phyloP scores from a whole-genome alignment of 2,329 filamentous ascomycete species.

The Chalaropsis ovoidea region DNA sequence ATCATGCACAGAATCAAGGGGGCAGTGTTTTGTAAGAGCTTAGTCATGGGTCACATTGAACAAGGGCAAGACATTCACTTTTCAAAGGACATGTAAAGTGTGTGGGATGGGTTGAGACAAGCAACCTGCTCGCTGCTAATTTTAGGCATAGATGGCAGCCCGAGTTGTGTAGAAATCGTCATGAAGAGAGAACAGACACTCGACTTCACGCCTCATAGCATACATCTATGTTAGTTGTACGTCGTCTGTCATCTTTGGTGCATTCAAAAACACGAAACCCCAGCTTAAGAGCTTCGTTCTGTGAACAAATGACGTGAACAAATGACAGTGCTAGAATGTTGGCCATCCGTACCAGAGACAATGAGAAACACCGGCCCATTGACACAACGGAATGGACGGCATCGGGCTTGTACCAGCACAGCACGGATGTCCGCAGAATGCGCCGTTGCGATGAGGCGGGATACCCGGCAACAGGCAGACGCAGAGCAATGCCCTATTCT shows the following conservation, averaged over 20 bases:
- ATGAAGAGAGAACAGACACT: no score
- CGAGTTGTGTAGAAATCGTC: no score
- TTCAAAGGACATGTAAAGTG: no score
- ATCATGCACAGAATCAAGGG: no score
- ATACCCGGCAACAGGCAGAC: neutral
- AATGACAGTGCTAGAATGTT: neutral
- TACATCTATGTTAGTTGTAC: no score
- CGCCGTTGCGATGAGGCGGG: conserved; percentile 4
- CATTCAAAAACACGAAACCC: neutral
- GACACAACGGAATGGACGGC: conserved; percentile 2
- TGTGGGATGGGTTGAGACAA: no score
- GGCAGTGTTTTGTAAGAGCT: neutral
- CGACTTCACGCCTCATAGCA: no score
- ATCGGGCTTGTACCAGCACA: neutral
- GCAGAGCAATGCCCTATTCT: neutral
- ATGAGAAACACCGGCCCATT: neutral
- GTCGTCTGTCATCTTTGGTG: neutral
- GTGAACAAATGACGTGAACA: neutral
- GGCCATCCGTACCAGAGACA: neutral
- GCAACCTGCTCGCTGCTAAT: no score
- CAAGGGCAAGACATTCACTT: no score
- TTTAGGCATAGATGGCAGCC: no score
- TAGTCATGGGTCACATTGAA: neutral
- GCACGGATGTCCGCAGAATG: neutral
- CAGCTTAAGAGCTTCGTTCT: neutral